Conservation (phyloP, 768 basidiomycete genomes). For the Suillus occidentalis region DNA sequence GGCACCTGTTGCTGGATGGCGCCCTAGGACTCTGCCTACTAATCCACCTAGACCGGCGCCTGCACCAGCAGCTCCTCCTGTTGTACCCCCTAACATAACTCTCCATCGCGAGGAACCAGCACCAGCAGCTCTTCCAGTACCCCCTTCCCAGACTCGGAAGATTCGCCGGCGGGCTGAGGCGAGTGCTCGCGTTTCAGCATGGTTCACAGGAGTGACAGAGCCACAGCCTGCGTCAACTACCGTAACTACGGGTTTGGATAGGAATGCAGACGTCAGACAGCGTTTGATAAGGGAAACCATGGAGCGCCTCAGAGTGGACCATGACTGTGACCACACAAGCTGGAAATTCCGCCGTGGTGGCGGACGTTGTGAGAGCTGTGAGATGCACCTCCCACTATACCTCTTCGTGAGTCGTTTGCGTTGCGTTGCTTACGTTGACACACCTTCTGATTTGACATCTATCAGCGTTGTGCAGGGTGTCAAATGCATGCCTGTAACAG, state of each 20-base stretch:
- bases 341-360: slow-evolving; percentile 48
- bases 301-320: slow-evolving; percentile 47
- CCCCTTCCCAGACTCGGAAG: neutral
- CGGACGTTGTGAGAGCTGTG: slow-evolving; percentile 49
- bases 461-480: slow-evolving; percentile 35
- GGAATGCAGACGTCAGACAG: slow-evolving; percentile 10
- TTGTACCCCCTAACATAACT: neutral
- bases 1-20: no score
- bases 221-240: neutral
- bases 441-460: neutral
- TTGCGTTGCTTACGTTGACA: neutral
- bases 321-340: slow-evolving; percentile 47
- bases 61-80: neutral
- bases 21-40: no score
- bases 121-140: slow-evolving; percentile 8
- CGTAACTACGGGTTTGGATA: neutral
- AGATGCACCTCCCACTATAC: slow-evolving; percentile 38
- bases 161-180: neutral
- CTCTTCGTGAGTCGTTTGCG: slow-evolving; percentile 46
- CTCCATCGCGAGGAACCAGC: slow-evolving; percentile 3
- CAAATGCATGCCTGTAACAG: slow-evolving; percentile 36
- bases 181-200: neutral
- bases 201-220: neutral
- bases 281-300: slow-evolving; percentile 32
- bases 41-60: no score